Evolutionary conservation across 2,329 filamentous ascomycete genomes (phyloP), one percentile per base, ranked within the genome.

Genomic region (Penicillium italicum): DNA sequence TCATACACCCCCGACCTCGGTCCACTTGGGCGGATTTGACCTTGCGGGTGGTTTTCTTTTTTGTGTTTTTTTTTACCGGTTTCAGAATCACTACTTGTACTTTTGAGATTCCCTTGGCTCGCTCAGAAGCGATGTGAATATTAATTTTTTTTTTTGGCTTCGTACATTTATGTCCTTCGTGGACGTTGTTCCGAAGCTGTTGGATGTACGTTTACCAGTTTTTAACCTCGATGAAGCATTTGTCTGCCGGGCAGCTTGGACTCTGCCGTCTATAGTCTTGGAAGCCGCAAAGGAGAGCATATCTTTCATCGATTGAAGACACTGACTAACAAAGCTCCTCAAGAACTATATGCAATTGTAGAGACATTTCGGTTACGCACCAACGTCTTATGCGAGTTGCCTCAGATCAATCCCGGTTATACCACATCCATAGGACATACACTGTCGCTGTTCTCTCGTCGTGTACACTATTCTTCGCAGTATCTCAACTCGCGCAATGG

Each of bases 51-150:
- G 26, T 53, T 48, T 44, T 42, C 38, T 40, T 50, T 50, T 33
- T 53, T 38, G 33, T n/a, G 52, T 28, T 34, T 30, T 16, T 34
- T 49, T 28, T 38, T 49, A 8, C 30, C 46, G 41, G 47, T 50
- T 43, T 57, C 48, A 56, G 51, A 49, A 42, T 56, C 48, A 44
- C 51, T 51, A 43, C 38, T 50, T 61, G 55, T 63, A 57, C 50
- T 58, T 63, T 58, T 63, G 62, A 65, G 63, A 66, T 66, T 66
- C 63, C 62, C 63, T 62, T 53, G 42, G 48, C 46, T 52, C 51
- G 59, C 57, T 53, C 44, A 54, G 56, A 40, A 61, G 57, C 50
- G 43, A 31, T 59, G 53, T 62, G 61, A 62, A 65, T 61, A 62
- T 42, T 55, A 55, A 62, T 42, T 55, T 54, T 49, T 50, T 53